Evolutionary conservation across 106 monocot species (phyloP).

Genomic region (Allium sativum): DNA sequence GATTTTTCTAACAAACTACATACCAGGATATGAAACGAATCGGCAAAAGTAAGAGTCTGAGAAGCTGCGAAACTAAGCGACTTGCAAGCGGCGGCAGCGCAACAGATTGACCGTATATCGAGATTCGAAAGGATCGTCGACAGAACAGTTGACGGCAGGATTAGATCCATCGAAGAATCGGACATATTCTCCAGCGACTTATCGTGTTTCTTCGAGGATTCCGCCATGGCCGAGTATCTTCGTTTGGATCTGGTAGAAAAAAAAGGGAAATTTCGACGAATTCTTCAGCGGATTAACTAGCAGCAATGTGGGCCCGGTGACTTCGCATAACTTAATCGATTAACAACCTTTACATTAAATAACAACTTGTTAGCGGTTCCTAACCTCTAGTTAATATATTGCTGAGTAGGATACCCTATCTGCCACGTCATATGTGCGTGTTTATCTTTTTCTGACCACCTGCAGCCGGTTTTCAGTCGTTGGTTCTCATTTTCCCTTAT

Average conservation of each 20-base stretch:
- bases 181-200: no score
- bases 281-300: no score
- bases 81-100: constrained; percentile 51
- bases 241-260: no score
- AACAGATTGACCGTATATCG: constrained; percentile 69
- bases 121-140: constrained; percentile 64
- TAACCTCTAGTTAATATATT: neutral
- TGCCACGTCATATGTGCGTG: neutral
- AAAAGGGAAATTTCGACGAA: no score
- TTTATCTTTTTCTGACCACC: neutral
- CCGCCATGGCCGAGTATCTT: no score
- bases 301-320: no score
- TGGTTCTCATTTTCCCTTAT: neutral
- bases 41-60: constrained; percentile 52
- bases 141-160: constrained; percentile 55
- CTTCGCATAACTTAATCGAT: no score
- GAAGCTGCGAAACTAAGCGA: constrained; percentile 55
- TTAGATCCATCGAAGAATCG: neutral
- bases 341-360: no score
- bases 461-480: neutral
- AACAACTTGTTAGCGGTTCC: no score
- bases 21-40: constrained; percentile 70
- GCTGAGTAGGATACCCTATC: neutral
- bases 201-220: no score
- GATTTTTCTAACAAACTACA: neutral